These are phyloP conservation scores for Solanum corneliomulleri DNA, from an alignment of 257 asterid genomes.

Conservation along the genomic window DNA sequence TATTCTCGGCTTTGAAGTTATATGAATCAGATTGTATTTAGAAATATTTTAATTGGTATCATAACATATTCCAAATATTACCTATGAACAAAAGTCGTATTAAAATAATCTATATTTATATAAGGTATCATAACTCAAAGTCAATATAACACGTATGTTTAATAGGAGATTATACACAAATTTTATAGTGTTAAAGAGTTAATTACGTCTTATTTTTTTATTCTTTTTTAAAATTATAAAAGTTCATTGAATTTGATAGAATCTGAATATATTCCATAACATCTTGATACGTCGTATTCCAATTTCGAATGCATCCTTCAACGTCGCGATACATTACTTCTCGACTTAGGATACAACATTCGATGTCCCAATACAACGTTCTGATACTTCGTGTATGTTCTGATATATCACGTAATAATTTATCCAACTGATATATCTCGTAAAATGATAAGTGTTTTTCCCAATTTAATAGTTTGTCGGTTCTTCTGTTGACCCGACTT, in stretches of 20 bases:
- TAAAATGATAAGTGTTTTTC: too few species aligned
- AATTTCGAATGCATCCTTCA: too few species aligned
- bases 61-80: not conserved
- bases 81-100: not conserved
- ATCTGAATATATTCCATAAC: accelerated
- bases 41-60: not conserved
- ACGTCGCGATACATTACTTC: too few species aligned
- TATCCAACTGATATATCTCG: too few species aligned
- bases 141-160: not conserved
- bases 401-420: too few species aligned
- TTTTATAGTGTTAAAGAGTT: too few species aligned
- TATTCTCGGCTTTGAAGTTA: not conserved
- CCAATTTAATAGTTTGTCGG: not conserved
- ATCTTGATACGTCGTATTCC: too few species aligned
- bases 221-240: too few species aligned
- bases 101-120: not conserved
- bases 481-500: not conserved
- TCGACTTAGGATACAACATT: too few species aligned
- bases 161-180: not conserved
- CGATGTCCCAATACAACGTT: too few species aligned
- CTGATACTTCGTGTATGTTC: too few species aligned
- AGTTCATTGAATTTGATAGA: not conserved
- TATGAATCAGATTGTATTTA: not conserved
- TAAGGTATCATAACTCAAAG: not conserved
- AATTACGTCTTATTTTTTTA: too few species aligned